phyloP scores from a whole-genome alignment of 148 eudicot species.

The Vaccinium vitisidaea region DNA sequence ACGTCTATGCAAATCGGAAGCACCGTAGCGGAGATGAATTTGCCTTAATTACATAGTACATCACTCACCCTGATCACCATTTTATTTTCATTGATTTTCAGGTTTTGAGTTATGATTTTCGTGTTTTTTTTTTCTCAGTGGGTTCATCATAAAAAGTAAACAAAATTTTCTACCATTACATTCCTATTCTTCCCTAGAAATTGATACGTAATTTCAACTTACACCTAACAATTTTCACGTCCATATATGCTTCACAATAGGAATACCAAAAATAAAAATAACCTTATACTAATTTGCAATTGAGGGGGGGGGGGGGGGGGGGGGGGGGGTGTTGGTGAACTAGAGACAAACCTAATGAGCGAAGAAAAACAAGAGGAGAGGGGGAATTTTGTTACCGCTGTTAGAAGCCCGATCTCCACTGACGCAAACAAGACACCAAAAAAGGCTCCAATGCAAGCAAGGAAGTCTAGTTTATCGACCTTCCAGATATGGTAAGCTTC shows the following conservation, averaged over 20 bases:
- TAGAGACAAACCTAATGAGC: no score
- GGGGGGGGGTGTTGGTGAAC: no score
- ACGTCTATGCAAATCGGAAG: no score
- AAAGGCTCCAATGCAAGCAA: conserved; percentile 45
- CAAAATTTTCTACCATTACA: not conserved
- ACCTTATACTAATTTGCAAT: no score
- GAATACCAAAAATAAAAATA: not conserved
- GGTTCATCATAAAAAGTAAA: no score
- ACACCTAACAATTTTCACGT: not conserved
- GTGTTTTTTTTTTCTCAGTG: no score
- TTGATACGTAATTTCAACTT: not conserved
- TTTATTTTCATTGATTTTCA: no score
- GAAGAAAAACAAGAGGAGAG: not conserved
- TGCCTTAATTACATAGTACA: no score
- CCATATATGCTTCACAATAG: not conserved
- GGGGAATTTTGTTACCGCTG: conserved; percentile 32
- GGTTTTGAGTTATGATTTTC: no score
- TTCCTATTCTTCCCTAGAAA: not conserved
- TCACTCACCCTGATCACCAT: no score
- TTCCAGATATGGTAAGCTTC: conserved; percentile 43
- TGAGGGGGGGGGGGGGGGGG: no score
- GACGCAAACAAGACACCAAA: conserved; percentile 47
- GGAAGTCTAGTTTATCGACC: conserved; percentile 49
- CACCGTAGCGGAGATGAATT: no score
- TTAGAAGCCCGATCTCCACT: conserved; percentile 43